Evolutionary conservation across 2,329 filamentous ascomycete species (phyloP), one percentile per base, ranked within the genome.

Genomic region (Calonectria multiphialidica): DNA sequence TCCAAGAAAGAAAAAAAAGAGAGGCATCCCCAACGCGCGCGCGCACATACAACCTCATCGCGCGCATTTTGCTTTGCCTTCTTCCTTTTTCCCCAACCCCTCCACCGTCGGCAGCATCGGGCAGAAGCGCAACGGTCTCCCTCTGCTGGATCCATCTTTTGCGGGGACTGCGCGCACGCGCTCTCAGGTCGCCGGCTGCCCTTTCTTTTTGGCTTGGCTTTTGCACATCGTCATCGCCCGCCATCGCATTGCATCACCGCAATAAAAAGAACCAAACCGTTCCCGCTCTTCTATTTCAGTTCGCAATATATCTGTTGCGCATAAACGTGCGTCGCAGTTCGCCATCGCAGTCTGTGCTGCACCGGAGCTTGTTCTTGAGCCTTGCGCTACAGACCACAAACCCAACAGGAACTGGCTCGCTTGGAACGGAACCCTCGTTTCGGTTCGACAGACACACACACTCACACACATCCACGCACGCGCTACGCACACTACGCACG

Each of bases 391-490:
- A 59, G 50, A 59, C 8, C 64, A 67, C 50, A 67, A 47, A 67
- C 37, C 40, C 65, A 57, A 66, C 64, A 66, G 44, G 44, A 65
- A 65, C 62, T 50, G 63, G 63, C 70, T 73, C 74, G 72, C 75
- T 73, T 76, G 68, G 72, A 76, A 72, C 49, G 53, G 70, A 76
- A 72, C 49, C 75, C 74, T 68, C 66, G 55, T 68, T 59, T 59
- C 53, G 53, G 53, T 59, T 68, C 69, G 72, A 74, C 68, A 59
- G 42, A 59, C 53, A 59, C 53, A 59, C 53, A 59, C 53, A 40
- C 53, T 28, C 47, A 25, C 53, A 57, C 50, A 57, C 47, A 30
- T 25, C 47, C 49, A 53, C 49, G 49, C 49, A 33, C 33, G 23
- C 53, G 53, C 53, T 59, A 59, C 53, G 30, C 53, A 57, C 53